Percentiles rank a stretch among this genome's conserved stretches.
These are phyloP conservation scores for Crithidia expoeki DNA, from an alignment of 208 protist genomes.

Conservation along the genomic window DNA sequence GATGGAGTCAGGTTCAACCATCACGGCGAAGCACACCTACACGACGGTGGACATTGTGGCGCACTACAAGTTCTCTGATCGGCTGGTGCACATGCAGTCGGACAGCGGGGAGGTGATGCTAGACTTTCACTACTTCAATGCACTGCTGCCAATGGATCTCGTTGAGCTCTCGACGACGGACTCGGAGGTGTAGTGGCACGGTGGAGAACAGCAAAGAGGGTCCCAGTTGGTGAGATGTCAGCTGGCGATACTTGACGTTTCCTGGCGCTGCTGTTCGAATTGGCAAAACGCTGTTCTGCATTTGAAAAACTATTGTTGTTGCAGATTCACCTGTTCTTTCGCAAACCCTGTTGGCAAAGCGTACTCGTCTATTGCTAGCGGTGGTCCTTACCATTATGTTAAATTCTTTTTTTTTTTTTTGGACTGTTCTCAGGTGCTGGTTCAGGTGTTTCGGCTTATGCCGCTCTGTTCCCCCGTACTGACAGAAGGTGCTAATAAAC, in stretches of 20 bases:
- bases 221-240: background rate
- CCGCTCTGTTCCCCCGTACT: too few relatives aligned
- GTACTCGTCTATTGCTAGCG: too few relatives aligned
- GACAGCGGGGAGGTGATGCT: slow-evolving; percentile 60
- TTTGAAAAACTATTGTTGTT: too few relatives aligned
- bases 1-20: slow-evolving; percentile 72
- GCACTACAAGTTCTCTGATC: slow-evolving; percentile 80
- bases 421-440: too few relatives aligned
- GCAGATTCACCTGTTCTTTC: too few relatives aligned
- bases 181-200: slow-evolving; percentile 26
- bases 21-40: slow-evolving; percentile 80
- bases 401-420: background rate
- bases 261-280: too few relatives aligned
- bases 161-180: slow-evolving; percentile 66
- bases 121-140: slow-evolving; percentile 90
- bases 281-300: too few relatives aligned
- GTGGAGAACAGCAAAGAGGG: background rate
- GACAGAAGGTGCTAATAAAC: too few relatives aligned
- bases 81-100: slow-evolving; percentile 65
- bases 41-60: slow-evolving; percentile 69
- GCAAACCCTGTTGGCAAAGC: too few relatives aligned
- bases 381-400: background rate
- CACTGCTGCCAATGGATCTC: slow-evolving; percentile 55
- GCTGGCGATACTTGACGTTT: background rate
- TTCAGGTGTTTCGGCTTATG: too few relatives aligned